Evolutionary conservation across 2,329 filamentous ascomycete genomes (phyloP).

Genomic region (Cordyceps javanica): DNA sequence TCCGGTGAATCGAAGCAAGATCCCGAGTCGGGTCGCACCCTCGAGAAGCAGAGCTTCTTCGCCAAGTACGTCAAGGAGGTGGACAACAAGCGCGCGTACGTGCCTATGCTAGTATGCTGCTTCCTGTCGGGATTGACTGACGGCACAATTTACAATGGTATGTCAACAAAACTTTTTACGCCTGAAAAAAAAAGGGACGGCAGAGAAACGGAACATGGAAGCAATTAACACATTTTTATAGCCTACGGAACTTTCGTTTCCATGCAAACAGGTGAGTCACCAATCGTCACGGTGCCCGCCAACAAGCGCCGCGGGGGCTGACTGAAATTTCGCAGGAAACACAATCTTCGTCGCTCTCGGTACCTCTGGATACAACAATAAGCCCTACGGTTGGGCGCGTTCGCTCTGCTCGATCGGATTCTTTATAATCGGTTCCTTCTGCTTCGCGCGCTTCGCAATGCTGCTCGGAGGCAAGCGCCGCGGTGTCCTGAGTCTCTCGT

Average conservation of each 20-base stretch:
- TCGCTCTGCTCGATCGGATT: constrained; percentile 44
- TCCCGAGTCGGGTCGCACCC: constrained; percentile 14
- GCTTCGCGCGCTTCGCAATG: constrained; percentile 30
- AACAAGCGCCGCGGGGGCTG: not conserved
- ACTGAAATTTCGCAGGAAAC: constrained; percentile 37
- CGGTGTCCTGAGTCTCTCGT: constrained; percentile 40
- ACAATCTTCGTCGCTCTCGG: constrained; percentile 58
- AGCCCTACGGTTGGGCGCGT: constrained; percentile 45
- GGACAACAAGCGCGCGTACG: constrained; percentile 21
- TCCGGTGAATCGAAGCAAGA: constrained; percentile 12
- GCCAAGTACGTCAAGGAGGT: constrained; percentile 14
- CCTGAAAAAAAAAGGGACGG: not conserved
- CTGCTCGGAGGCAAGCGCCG: constrained; percentile 29
- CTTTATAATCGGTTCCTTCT: constrained; percentile 48
- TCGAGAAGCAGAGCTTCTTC: constrained; percentile 12
- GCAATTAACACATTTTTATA: constrained; percentile 1
- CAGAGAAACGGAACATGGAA: not conserved
- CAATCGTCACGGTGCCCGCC: not conserved
- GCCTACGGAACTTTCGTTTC: constrained; percentile 32
- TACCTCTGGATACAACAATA: constrained; percentile 41
- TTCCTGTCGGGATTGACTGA: constrained; percentile 34
- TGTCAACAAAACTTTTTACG: not conserved
- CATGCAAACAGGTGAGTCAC: constrained; percentile 30
- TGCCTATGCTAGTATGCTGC: constrained; percentile 34
- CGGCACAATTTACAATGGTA: constrained; percentile 32